Evolutionary conservation across 352 stramenopile genomes (phyloP).

Genomic region (Phytophthora sp.): DNA sequence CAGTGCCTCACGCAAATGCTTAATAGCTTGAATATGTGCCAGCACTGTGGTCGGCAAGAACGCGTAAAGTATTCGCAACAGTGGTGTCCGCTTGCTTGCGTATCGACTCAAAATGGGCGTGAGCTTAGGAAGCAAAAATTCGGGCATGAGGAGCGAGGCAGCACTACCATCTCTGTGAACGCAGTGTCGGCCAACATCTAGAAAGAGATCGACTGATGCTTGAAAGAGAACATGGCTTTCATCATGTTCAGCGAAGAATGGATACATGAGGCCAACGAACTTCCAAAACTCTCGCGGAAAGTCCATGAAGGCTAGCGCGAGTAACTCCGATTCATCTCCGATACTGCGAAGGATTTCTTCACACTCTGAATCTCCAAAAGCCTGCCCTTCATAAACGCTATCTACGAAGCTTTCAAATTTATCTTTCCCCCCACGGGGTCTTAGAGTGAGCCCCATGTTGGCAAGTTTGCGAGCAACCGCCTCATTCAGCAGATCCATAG

Average conservation of each 20-base stretch:
- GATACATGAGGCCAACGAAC: slow-evolving; percentile 55
- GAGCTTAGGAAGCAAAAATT: slow-evolving; percentile 62
- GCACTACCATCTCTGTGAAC: slow-evolving; percentile 49
- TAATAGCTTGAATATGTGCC: slow-evolving; percentile 78
- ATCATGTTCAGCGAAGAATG: slow-evolving; percentile 58
- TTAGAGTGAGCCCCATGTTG: slow-evolving; percentile 31
- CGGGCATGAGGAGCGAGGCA: slow-evolving; percentile 56
- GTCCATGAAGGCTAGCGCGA: slow-evolving; percentile 69
- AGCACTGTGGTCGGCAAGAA: slow-evolving; percentile 61
- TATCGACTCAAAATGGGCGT: slow-evolving; percentile 27
- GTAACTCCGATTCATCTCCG: slow-evolving; percentile 53
- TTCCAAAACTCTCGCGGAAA: slow-evolving; percentile 88
- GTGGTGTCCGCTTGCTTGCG: slow-evolving; percentile 48
- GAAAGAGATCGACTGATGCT: slow-evolving; percentile 37
- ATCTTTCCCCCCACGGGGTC: slow-evolving; percentile 54
- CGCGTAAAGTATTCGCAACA: slow-evolving; percentile 68
- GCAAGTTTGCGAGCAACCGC: slow-evolving; percentile 42
- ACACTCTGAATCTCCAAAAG: slow-evolving; percentile 45
- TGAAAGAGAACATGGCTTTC: slow-evolving; percentile 53
- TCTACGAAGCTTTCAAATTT: slow-evolving; percentile 80
- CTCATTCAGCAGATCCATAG: slow-evolving; percentile 74
- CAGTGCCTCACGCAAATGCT: slow-evolving; percentile 71
- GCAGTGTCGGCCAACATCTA: slow-evolving; percentile 49
- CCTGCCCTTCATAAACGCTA: slow-evolving; percentile 42
- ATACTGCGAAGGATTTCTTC: slow-evolving; percentile 46